These are phyloP conservation scores for Fusarium floridanum DNA, from an alignment of 2,329 filamentous ascomycete genomes.

Conservation along the genomic window DNA sequence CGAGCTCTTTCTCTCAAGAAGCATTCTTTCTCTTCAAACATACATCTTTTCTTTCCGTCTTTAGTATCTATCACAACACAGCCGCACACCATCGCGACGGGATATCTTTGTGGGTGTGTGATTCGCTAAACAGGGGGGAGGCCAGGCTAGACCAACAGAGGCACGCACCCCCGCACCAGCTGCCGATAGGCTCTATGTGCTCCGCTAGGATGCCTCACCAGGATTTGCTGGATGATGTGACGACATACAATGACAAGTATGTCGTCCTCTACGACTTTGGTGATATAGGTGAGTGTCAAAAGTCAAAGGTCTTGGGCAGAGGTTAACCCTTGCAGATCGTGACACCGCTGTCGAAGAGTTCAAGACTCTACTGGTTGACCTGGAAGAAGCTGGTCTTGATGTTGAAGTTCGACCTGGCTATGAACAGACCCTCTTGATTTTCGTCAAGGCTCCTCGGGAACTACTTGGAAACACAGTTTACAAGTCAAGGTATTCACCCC, in stretches of 20 bases:
- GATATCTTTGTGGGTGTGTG: not conserved
- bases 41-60: not conserved
- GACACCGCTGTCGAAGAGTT: constrained; percentile 53
- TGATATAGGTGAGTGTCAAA: constrained; percentile 47
- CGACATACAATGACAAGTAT: constrained; percentile 56
- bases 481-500: constrained; percentile 68
- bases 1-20: not conserved
- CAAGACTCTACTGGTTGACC: constrained; percentile 65
- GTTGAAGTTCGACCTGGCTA: constrained; percentile 80
- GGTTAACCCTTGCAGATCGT: too few species aligned
- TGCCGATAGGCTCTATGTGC: not conserved
- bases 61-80: not conserved
- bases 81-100: too few species aligned
- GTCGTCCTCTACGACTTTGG: constrained; percentile 56
- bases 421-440: constrained; percentile 75
- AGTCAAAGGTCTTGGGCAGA: too few species aligned
- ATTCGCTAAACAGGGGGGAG: not conserved
- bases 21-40: not conserved
- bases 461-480: constrained; percentile 75
- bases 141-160: constrained; percentile 14
- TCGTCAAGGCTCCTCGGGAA: constrained; percentile 73
- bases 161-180: not conserved
- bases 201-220: constrained; percentile 17
- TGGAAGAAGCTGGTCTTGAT: constrained; percentile 74
- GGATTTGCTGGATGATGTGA: constrained; percentile 19